A percentile compares a stretch with the other conserved stretches of the same genome.
These are phyloP conservation scores for Nemania serpens DNA, from an alignment of 2,329 filamentous ascomycete genomes.

Conservation along the genomic window DNA sequence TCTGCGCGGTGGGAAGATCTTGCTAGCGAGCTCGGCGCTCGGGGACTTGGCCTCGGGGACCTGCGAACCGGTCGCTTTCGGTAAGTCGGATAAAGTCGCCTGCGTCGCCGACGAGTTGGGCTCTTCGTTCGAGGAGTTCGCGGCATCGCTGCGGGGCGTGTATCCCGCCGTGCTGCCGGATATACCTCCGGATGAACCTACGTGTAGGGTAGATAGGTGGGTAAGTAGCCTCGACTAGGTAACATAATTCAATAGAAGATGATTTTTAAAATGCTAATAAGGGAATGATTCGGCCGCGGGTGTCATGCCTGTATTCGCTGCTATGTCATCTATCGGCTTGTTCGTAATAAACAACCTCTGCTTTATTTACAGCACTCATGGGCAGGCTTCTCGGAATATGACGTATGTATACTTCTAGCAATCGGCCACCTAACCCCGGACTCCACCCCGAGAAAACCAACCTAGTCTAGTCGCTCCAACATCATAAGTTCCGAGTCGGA, in stretches of 20 bases:
- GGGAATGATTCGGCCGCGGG: not conserved
- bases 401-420: too few relatives aligned
- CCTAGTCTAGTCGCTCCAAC: too few relatives aligned
- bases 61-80: slow-evolving; percentile 33
- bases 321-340: too few relatives aligned
- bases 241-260: not conserved
- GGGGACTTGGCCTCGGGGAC: slow-evolving; percentile 11
- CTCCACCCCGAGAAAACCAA: too few relatives aligned
- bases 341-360: not conserved
- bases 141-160: slow-evolving; percentile 29
- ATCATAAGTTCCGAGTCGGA: too few relatives aligned
- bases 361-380: too few relatives aligned
- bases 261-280: not conserved
- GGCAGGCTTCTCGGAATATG: too few relatives aligned
- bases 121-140: slow-evolving; percentile 30
- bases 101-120: slow-evolving; percentile 37
- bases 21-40: slow-evolving; percentile 28
- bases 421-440: too few relatives aligned
- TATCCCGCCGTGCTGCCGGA: slow-evolving; percentile 44
- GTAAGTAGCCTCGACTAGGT: not conserved
- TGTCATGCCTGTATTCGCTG: not conserved
- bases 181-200: slow-evolving; percentile 46
- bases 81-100: slow-evolving; percentile 24
- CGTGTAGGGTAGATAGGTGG: slow-evolving; percentile 31
- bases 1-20: slow-evolving; percentile 35